A percentile compares a stretch with the other conserved stretches of the same genome.
phyloP scores from a whole-genome alignment of 2,329 filamentous ascomycete species.

The Ophiostoma ulmi region DNA sequence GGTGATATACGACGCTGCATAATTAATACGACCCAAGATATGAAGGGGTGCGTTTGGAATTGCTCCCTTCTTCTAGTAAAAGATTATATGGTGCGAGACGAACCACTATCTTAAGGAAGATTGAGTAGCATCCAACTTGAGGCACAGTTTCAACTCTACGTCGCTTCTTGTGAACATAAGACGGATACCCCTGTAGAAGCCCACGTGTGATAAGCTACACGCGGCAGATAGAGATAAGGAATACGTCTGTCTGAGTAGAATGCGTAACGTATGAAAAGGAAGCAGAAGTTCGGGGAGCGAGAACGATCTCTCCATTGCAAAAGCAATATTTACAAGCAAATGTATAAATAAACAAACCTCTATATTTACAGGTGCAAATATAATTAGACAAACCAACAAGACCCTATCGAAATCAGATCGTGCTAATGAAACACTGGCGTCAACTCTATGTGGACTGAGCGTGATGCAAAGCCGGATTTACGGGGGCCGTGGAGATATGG shows the following conservation, averaged over 20 bases:
- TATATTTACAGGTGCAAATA: neutral
- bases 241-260: neutral
- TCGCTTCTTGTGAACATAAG: neutral
- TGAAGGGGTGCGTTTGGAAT: neutral
- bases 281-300: neutral
- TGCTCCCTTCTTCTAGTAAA: neutral
- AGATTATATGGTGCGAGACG: neutral
- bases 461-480: constrained; percentile 3
- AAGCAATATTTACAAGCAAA: neutral
- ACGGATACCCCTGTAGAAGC: neutral
- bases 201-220: constrained; percentile 6
- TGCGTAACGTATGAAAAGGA: neutral
- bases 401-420: neutral
- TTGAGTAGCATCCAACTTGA: neutral
- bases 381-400: neutral
- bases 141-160: neutral
- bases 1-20: constrained; percentile 12
- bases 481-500: neutral
- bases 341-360: neutral
- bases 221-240: neutral
- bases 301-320: neutral
- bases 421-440: constrained; percentile 12
- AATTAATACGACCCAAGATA: neutral
- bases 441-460: neutral
- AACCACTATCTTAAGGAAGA: neutral